Percentiles rank a stretch among this genome's conserved stretches.
phyloP scores from a whole-genome alignment of 768 basidiomycete species.

The Russula sp. region DNA sequence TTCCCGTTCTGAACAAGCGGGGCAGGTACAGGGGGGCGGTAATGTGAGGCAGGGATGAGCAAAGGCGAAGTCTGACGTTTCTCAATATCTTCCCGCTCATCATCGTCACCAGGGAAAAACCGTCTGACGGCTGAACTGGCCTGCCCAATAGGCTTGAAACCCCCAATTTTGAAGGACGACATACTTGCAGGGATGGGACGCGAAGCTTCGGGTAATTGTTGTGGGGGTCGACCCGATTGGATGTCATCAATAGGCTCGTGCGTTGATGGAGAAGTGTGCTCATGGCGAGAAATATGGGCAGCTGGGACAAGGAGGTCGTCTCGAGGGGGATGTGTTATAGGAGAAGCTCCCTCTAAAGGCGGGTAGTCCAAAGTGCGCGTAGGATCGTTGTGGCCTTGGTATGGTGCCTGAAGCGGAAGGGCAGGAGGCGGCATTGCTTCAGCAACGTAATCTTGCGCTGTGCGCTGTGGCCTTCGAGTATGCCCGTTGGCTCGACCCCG shows the following conservation, averaged over 20 bases:
- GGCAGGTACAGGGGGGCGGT: constrained; percentile 17
- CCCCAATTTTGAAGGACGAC: constrained; percentile 36
- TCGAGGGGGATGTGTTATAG: constrained; percentile 2
- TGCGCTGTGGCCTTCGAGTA: constrained; percentile 7
- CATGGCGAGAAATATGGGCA: constrained; percentile 11
- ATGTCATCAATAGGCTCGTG: constrained; percentile 6
- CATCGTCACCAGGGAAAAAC: constrained; percentile 83
- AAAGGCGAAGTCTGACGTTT: constrained; percentile 16
- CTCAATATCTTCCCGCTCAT: constrained; percentile 36
- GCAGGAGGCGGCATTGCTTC: constrained; percentile 24
- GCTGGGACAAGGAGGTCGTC: constrained; percentile 10
- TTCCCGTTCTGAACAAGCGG: constrained; percentile 20
- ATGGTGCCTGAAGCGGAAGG: constrained; percentile 7
- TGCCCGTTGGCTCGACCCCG: constrained; percentile 19
- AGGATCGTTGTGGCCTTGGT: constrained; percentile 3
- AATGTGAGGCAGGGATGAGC: constrained; percentile 17
- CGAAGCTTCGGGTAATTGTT: constrained; percentile 4
- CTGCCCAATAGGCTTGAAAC: constrained; percentile 64
- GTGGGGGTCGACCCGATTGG: constrained; percentile 9
- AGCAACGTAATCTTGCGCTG: constrained; percentile 2
- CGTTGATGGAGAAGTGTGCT: background rate
- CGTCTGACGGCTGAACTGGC: constrained; percentile 54
- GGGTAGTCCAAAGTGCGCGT: background rate
- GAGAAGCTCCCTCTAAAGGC: constrained; percentile 1
- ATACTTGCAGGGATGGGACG: constrained; percentile 2